Percentiles rank a stretch among this genome's conserved stretches.
Conservation (phyloP, 2,329 filamentous ascomycete genomes). For the Aspergillus puulaauensis region DNA sequence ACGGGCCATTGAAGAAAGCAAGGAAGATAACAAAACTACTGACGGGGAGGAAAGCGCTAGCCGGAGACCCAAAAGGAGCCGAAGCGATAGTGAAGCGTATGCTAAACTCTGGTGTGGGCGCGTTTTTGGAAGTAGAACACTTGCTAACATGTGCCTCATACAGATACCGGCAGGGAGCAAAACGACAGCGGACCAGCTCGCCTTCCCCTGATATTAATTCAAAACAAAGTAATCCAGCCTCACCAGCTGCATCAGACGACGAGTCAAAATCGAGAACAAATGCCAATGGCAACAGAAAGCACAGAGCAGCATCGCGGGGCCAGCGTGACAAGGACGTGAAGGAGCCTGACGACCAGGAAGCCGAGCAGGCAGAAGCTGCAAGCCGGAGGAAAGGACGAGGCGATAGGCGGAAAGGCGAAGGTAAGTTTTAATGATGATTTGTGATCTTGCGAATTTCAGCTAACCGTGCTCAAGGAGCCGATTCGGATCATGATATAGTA, state of each 20-base stretch:
- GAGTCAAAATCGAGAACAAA: slow-evolving; percentile 49
- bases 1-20: slow-evolving; percentile 92
- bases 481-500: slow-evolving; percentile 70
- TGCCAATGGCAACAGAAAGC: slow-evolving; percentile 54
- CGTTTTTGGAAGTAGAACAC: slow-evolving; percentile 15
- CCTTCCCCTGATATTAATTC: slow-evolving; percentile 64
- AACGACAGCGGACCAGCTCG: slow-evolving; percentile 81
- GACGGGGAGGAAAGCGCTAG: slow-evolving; percentile 55
- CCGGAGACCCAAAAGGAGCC: slow-evolving; percentile 74
- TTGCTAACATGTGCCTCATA: slow-evolving; percentile 26
- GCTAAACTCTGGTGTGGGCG: slow-evolving; percentile 37
- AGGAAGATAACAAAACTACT: slow-evolving; percentile 64
- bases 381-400: slow-evolving; percentile 79
- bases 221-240: slow-evolving; percentile 46
- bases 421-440: slow-evolving; percentile 48
- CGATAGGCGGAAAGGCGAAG: slow-evolving; percentile 77
- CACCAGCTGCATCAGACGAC: slow-evolving; percentile 62
- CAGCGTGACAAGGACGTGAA: slow-evolving; percentile 50
- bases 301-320: slow-evolving; percentile 57
- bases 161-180: slow-evolving; percentile 70
- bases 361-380: slow-evolving; percentile 69
- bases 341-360: slow-evolving; percentile 64
- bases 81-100: slow-evolving; percentile 94
- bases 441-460: slow-evolving; percentile 7
- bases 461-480: slow-evolving; percentile 49